Evolutionary conservation across 192 early-diverging fungal species (phyloP).

Genomic region (Coemansia sp.): DNA sequence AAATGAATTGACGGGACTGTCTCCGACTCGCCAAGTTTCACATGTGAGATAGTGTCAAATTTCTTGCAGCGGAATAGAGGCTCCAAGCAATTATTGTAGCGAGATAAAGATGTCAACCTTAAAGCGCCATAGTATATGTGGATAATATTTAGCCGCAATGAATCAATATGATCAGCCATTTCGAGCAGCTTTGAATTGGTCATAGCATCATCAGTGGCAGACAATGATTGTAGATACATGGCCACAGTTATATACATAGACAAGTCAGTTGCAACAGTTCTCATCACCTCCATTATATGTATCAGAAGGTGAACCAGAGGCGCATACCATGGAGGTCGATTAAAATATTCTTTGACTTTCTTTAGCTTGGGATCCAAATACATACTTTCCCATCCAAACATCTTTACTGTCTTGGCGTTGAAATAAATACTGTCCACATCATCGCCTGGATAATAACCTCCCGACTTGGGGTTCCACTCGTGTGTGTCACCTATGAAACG

Average conservation of each 20-base stretch:
- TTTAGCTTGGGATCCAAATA: constrained; percentile 1
- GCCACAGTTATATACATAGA: constrained; percentile 1
- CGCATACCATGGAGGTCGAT: not conserved
- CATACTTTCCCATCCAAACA: constrained; percentile 11
- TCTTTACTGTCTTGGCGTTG: not conserved
- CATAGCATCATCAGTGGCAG: not conserved
- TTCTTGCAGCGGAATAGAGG: not conserved
- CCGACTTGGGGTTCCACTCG: not conserved
- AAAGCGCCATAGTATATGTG: not conserved
- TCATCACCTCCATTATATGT: not conserved
- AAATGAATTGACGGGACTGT: not conserved
- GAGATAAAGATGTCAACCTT: not conserved
- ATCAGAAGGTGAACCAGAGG: not conserved
- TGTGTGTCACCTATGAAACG: not conserved
- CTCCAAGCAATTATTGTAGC: not conserved
- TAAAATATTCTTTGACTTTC: not conserved
- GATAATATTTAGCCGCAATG: not conserved
- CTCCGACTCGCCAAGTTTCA: not conserved
- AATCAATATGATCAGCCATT: not conserved
- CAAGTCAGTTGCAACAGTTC: not conserved
- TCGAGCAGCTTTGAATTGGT: constrained; percentile 2
- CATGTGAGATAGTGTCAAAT: constrained; percentile 5
- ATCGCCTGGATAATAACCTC: not conserved
- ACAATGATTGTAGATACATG: not conserved
- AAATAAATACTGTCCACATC: not conserved